Base-by-base conservation (phyloP, 305 asterid genomes). In the Withania somnifera region DNA sequence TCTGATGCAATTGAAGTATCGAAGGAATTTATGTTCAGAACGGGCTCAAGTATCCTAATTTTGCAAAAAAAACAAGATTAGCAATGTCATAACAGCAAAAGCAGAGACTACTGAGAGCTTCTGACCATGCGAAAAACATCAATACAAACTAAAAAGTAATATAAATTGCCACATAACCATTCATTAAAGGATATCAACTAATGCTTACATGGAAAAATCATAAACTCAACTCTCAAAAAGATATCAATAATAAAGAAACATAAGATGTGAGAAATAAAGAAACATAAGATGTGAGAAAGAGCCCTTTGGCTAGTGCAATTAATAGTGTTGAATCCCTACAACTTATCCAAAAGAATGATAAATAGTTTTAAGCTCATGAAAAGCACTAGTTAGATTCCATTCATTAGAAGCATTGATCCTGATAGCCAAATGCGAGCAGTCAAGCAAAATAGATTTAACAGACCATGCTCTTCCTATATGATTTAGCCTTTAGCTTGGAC, bases 21-120 rank as follows among this genome's bases (percentile, higher is more conserved):
- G 71, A 87, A 78, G 71, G 86, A 67, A 47, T 87, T 77, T 85
- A 89, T 83, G 83, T 88, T 91, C 64, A 84, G 71, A 78, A 85
- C 85, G 54, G 91, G 91, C 86, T 91, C 89, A 81, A 86, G 82
- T 68, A 91, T 89, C 91, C 98, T 93, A 73, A 24, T 26, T 73
- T 73, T 42, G 38, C 78, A 47, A 73, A 73, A 73, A 45, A 73
- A 73, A 45, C 58, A 45, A 73, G 10, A 73, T 15, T 28, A 50
- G 60, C 79, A 47, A 13, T 47, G 58, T 20, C 54, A 38, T 71
- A 42, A 24, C 14, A 73, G 28, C 60, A 73, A 73, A 47, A 73
- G 20, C 42, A 47, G 79, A 47, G 26, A 73, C 26, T 73, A 26
- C 24, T 8, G 42, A 73, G 60, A 73, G 42, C 60, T 73, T 24